phyloP scores from a whole-genome alignment of 176 grass and related monocot genomes.

The Carex kokanica region DNA sequence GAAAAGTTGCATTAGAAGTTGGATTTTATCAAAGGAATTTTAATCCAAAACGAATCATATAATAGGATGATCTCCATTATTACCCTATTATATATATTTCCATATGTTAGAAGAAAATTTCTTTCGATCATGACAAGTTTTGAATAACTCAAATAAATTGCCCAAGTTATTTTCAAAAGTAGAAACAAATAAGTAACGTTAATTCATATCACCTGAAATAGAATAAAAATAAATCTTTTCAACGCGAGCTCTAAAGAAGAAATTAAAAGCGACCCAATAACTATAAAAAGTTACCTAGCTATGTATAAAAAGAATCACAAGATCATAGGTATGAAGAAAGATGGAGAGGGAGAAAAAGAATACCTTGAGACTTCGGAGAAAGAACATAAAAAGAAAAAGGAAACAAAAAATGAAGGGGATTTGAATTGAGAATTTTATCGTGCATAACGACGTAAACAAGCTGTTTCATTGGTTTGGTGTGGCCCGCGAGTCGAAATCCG shows the following conservation, averaged over 20 bases:
- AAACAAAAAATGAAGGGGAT: constrained; percentile 5
- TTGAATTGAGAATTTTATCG: constrained; percentile 14
- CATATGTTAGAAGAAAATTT: not conserved
- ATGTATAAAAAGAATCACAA: constrained; percentile 4
- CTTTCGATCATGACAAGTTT: not conserved
- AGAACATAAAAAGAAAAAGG: not conserved
- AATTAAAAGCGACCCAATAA: not conserved
- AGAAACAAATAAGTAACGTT: too few relatives aligned
- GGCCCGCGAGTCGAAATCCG: not conserved
- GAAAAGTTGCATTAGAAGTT: not conserved
- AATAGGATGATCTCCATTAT: not conserved
- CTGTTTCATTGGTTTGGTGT: too few relatives aligned
- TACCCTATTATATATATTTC: not conserved
- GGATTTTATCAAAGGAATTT: not conserved
- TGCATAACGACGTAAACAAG: constrained; percentile 22
- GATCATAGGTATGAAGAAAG: not conserved
- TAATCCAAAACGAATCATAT: not conserved
- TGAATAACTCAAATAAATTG: not conserved
- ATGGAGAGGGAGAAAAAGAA: constrained; percentile 4
- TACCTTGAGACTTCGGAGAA: not conserved
- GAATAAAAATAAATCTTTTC: too few relatives aligned
- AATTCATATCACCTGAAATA: too few relatives aligned
- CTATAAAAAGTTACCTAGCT: not conserved
- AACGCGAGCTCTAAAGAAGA: not conserved
- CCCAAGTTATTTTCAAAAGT: too few relatives aligned